Conservation (phyloP, 495 filamentous ascomycete genomes). For the Xylaria nigripes region DNA sequence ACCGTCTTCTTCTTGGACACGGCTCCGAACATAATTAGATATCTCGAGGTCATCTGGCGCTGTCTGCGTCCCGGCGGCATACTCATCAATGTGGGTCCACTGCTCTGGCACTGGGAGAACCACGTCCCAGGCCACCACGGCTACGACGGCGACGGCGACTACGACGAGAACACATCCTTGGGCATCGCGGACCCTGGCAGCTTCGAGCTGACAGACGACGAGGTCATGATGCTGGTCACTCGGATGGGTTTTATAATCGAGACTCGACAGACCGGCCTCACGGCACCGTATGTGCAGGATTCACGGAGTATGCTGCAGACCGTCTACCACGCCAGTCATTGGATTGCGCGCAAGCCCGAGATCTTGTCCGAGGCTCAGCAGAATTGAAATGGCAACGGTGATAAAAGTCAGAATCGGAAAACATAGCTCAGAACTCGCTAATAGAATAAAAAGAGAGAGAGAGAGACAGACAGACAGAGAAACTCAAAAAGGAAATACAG, state of each 20-base stretch:
- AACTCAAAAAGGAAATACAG: background rate
- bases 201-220: conserved; percentile 81
- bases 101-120: conserved; percentile 83
- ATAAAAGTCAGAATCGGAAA: background rate
- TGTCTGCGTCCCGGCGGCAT: conserved; percentile 72
- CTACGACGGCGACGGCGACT: conserved; percentile 36
- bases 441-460: background rate
- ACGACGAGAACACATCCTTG: conserved; percentile 35
- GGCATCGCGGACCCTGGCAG: conserved; percentile 71
- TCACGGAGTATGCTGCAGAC: conserved; percentile 75
- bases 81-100: conserved; percentile 82
- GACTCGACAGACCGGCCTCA: conserved; percentile 43
- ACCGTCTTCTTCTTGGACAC: conserved; percentile 97
- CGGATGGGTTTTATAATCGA: conserved; percentile 71
- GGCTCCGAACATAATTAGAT: conserved; percentile 82
- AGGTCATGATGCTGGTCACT: conserved; percentile 68
- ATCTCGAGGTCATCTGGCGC: conserved; percentile 71
- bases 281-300: conserved; percentile 79
- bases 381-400: background rate
- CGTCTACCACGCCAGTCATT: conserved; percentile 65
- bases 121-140: conserved; percentile 38
- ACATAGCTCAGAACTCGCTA: background rate
- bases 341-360: conserved; percentile 68
- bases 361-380: background rate
- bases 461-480: background rate